A percentile compares a stretch with the other conserved stretches of the same genome.
phyloP scores from a whole-genome alignment of 345 rosid species.

The Aquilaria sinensis region DNA sequence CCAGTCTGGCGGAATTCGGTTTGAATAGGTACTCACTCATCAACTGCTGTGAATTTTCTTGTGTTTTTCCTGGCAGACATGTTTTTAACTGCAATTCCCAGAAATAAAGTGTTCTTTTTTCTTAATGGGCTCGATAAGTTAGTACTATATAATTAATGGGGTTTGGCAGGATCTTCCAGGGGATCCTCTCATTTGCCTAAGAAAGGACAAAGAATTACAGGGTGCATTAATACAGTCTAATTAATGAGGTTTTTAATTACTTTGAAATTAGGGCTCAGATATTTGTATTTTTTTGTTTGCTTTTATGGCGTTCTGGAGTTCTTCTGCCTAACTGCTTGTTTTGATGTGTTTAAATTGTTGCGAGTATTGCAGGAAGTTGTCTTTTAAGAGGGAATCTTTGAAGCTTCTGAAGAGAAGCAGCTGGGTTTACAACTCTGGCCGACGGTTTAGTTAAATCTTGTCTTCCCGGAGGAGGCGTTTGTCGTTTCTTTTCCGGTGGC shows the following conservation, averaged over 20 bases:
- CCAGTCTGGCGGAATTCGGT: slow-evolving; percentile 10
- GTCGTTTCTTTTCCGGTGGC: slow-evolving; percentile 33
- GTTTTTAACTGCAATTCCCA: background rate
- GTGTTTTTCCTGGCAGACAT: background rate
- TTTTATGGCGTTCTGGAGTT: slow-evolving; percentile 10
- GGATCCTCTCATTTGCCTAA: slow-evolving; percentile 3
- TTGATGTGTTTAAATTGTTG: background rate
- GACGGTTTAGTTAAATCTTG: slow-evolving; percentile 28
- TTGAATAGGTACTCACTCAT: slow-evolving; percentile 5
- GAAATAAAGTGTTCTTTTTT: background rate
- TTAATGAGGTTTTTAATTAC: slow-evolving; percentile 10
- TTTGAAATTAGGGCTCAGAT: background rate
- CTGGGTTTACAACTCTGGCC: slow-evolving; percentile 63
- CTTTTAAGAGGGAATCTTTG: slow-evolving; percentile 11
- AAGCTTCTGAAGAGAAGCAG: slow-evolving; percentile 61
- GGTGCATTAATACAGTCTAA: background rate
- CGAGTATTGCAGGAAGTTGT: slow-evolving; percentile 21
- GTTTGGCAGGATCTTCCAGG: background rate
- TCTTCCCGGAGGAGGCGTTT: slow-evolving; percentile 36
- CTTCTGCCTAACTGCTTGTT: background rate
- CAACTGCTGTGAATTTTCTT: background rate
- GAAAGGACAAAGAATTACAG: background rate
- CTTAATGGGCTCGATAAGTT: background rate
- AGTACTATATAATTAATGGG: background rate
- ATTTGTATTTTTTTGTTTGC: background rate